Conservation (phyloP, 352 stramenopile genomes). For the Pythium scleroteichum region DNA sequence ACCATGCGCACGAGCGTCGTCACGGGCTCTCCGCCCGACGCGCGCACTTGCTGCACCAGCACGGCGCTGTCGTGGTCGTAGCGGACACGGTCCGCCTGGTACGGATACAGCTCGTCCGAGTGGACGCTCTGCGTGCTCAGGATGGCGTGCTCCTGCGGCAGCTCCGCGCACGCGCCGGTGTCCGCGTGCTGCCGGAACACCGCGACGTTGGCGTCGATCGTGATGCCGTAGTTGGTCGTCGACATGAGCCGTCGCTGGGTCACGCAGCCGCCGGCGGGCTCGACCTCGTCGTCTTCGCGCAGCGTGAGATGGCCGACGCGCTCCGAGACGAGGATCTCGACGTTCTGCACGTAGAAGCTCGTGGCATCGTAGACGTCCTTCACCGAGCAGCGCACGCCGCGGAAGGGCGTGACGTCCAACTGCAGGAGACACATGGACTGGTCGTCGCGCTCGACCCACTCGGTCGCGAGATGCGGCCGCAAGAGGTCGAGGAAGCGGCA, state of each 20-base stretch:
- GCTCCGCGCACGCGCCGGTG: background rate
- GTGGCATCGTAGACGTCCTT: conserved; percentile 47
- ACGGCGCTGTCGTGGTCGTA: conserved; percentile 4
- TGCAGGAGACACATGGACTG: conserved; percentile 33
- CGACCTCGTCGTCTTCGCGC: conserved; percentile 20
- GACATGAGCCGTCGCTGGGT: conserved; percentile 16
- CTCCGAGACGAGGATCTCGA: conserved; percentile 28
- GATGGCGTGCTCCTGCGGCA: conserved; percentile 13
- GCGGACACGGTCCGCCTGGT: conserved; percentile 14
- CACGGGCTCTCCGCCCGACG: background rate
- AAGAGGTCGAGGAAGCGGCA: conserved; percentile 35
- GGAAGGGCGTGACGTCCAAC: conserved; percentile 54
- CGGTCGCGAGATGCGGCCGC: conserved; percentile 36
- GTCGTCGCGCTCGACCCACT: conserved; percentile 38
- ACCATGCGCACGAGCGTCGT: conserved; percentile 4
- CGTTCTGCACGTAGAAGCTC: conserved; percentile 46
- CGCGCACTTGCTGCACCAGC: conserved; percentile 6
- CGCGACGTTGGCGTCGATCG: conserved; percentile 20
- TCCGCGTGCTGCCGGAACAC: conserved; percentile 13
- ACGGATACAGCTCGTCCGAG: conserved; percentile 23
- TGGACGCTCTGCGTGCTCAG: conserved; percentile 9
- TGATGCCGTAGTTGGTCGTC: conserved; percentile 3
- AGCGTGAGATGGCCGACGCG: conserved; percentile 22
- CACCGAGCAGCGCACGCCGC: conserved; percentile 20
- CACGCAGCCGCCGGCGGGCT: background rate